Conservation (phyloP, 352 stramenopile species). For the Pythium dissimile region DNA sequence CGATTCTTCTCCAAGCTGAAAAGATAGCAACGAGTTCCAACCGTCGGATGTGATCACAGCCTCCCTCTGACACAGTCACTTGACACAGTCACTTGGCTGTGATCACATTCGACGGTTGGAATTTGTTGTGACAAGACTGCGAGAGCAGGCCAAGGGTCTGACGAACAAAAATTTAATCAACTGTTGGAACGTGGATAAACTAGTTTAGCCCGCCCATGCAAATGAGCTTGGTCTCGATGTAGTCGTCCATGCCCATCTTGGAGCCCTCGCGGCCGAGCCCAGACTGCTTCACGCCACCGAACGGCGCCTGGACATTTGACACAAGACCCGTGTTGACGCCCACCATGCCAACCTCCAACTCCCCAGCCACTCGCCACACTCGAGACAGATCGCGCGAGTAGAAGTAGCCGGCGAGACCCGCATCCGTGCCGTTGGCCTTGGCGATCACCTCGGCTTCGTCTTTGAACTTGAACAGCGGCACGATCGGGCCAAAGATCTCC, state of each 20-base stretch:
- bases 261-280: slow-evolving; percentile 89
- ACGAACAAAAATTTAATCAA: background rate
- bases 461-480: slow-evolving; percentile 91
- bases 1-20: too few species aligned
- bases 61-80: background rate
- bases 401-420: slow-evolving; percentile 94
- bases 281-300: slow-evolving; percentile 89
- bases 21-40: too few species aligned
- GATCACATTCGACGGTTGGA: too few species aligned
- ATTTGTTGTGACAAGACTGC: too few species aligned
- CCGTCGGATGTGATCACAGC: too few species aligned
- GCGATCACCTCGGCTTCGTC: slow-evolving; percentile 94
- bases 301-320: slow-evolving; percentile 84
- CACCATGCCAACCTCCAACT: slow-evolving; percentile 93
- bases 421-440: slow-evolving; percentile 91
- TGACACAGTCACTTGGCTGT: too few species aligned
- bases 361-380: slow-evolving; percentile 81
- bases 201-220: slow-evolving; percentile 67
- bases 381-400: slow-evolving; percentile 90
- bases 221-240: slow-evolving; percentile 97
- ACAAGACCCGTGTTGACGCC: slow-evolving; percentile 93
- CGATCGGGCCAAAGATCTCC: slow-evolving; percentile 97
- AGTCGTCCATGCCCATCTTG: slow-evolving; percentile 91
- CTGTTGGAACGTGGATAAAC: background rate
- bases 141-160: too few species aligned